Evolutionary conservation across 306 rosid genomes (phyloP), one percentile per base, ranked within the genome.

Genomic region (Cucurbita moschata): DNA sequence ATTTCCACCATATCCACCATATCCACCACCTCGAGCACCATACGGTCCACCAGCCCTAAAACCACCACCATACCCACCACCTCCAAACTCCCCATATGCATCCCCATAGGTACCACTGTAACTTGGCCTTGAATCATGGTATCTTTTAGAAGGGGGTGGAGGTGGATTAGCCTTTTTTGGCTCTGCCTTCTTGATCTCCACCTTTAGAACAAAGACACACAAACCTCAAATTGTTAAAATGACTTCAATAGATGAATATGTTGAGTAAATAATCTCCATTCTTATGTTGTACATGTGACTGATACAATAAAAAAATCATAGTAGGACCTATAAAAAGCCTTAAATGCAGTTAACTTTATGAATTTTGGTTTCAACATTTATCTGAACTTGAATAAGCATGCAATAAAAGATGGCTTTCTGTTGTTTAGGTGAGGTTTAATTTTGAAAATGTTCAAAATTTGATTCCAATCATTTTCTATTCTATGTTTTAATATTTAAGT

Each of bases 131-230:
- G 97, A 82, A 62, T 86, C 95, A 66, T 81, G 87, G 57, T 87
- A 87, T 30, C 99, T 94, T 78, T 85, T 90, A n/a, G 96, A 86
- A 23, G 97, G 82, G 63, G 97, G 77, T 46, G 87, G 88, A 21
- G 94, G 88, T 59, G 88, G 80, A 79, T 84, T 89, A 52, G 96
- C 81, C 84, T 94, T 94, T 83, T 89, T 91, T 7, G 99, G 99
- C 76, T 94, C 99, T n/a, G 99, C 99, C 79, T 91, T 91, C 82
- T 94, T 94, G 70, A 91, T 91, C 81, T 94, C 99, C 83, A 94
- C 99, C 99, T 94, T 82, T 72, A 70, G 76, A 51, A 70, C 72
- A 70, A 79, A 73, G 43, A 86, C 38, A 50, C 46, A 35, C 6
- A 13, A 12, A 47, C 23, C 42, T 67, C 40, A 66, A 49, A 55